Base-by-base conservation (phyloP, 352 stramenopile genomes). In the Poterioochromonas sp. region DNA sequence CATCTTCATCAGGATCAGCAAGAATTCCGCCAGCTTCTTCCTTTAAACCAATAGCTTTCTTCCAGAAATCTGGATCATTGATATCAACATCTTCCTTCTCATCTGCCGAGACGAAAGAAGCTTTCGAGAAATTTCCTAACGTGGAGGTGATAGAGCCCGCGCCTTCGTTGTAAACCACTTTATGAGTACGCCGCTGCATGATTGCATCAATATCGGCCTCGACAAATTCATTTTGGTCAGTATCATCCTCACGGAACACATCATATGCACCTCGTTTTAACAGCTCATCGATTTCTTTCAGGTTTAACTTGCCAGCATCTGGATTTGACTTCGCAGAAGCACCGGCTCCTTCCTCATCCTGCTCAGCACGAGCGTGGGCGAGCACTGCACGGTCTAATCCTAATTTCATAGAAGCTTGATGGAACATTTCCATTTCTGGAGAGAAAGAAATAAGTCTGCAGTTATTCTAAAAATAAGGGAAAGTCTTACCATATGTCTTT, bases 361-460 rank as follows among this genome's bases (percentile, higher is more conserved):
- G 39, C n/a, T 76, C 41, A 44, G 37, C 41, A 39, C 78, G 78
- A n/a, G 69, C 64, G 41, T 80, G 68, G 0, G 49, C 58, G n/a
- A 99, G 84, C 2, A 99, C 93, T 29, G 94, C 95, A 78, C 97
- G 92, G 76, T 99, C 96, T 11, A 99, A 88, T 12, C 94, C 94
- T 74, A 99, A 93, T 82, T 99, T 99, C 79, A 92, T 83, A 32
- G 90, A 97, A 32, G 93, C 94, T 68, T 95, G 90, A 77, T 98
- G 90, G 80, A 99, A 98, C 95, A 99, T 99, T 86, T 99, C 92
- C 82, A 96, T 97, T 98, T 98, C 20, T 91, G 86, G 44, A 94
- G 98, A 63, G 90, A 34, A 99, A 84, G 26, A 96, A 94, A 82
- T 97, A 98, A 37, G 99, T 96, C 73, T 93, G 90, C n/a, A 99